phyloP scores from a whole-genome alignment of 805 yeast genomes.

The Candida stauntonica region DNA sequence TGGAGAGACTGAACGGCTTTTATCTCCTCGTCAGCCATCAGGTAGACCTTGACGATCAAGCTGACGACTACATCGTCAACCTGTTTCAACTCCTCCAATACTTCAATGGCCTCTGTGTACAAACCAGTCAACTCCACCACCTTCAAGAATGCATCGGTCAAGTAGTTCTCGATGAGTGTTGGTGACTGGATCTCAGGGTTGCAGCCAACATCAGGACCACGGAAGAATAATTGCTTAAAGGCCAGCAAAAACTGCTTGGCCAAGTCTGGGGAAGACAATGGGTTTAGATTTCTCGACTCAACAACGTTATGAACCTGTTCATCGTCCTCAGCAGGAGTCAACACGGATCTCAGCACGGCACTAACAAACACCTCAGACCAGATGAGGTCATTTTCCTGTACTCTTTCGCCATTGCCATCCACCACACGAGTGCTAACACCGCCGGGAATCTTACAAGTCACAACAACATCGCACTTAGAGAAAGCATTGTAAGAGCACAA shows the following conservation, averaged over 20 bases:
- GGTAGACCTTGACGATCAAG: constrained; percentile 49
- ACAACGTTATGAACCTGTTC: constrained; percentile 69
- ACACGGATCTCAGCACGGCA: constrained; percentile 69
- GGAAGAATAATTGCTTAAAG: constrained; percentile 60
- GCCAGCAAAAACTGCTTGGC: constrained; percentile 56
- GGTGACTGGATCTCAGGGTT: constrained; percentile 67
- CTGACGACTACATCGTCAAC: constrained; percentile 54
- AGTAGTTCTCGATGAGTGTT: constrained; percentile 56
- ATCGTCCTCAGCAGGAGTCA: constrained; percentile 69
- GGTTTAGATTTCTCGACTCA: constrained; percentile 80
- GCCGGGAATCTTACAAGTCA: constrained; percentile 74
- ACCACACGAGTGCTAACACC: constrained; percentile 53
- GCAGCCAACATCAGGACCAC: constrained; percentile 66
- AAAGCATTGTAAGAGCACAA: constrained; percentile 76
- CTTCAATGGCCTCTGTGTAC: constrained; percentile 56
- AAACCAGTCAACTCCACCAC: constrained; percentile 61
- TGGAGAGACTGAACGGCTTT: constrained; percentile 50
- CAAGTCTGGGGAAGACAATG: constrained; percentile 48
- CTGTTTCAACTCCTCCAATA: constrained; percentile 47
- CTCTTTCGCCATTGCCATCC: constrained; percentile 41
- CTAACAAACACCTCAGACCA: constrained; percentile 55
- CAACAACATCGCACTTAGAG: constrained; percentile 59
- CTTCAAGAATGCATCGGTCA: constrained; percentile 70
- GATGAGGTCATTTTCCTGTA: constrained; percentile 44
- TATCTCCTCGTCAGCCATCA: constrained; percentile 55